Base-by-base conservation (phyloP, 202 grass and related monocot genomes). In the Saccharum hybrid region DNA sequence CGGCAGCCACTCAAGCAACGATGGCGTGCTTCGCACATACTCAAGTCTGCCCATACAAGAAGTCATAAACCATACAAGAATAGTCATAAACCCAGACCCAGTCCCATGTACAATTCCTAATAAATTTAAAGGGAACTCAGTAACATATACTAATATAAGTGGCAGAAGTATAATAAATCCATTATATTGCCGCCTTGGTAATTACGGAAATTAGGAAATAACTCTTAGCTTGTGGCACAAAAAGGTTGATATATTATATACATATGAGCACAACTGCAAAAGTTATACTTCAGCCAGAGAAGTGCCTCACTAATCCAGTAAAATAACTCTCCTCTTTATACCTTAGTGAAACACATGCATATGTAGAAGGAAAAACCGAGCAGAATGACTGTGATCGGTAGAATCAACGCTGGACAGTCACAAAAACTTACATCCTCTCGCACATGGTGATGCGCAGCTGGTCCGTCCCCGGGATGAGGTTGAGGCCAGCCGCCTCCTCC, bases 1-100 rank as follows among this genome's bases (percentile, higher is more conserved):
- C 12, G 34, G 70, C 63, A 69, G 78, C 92, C 87, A 90, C 14
- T 90, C 89, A 69, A 22, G 14, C 0, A 85, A 36, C 13, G 73
- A 31, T 18, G 74, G 79, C 23, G 43, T 88, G 43, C 63, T 74
- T 92, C 34, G 60, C 75, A 75, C 84, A 81, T 48, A 92, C 22
- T 83, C n/a, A n/a, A 65, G 83, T 90, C 79, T 88, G 86, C 42
- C 41, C 85, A 46, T 46, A 46, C 43, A 46, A 42, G 1, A 42
- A 42, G 26, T 26, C 26, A 26, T 26, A 26, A 26, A 26, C 26
- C 26, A 26, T 26, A 26, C 26, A 26, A 26, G 26, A 26, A 38
- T 6, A 38, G 37, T 38, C 5, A 38, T 5, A 38, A 38, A 38
- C 26, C 26, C 26, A 48, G 45, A 26, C 26, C 26, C 26, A 26